phyloP scores from a whole-genome alignment of 192 early-diverging fungal genomes.

The Lobosporangium transversale region DNA sequence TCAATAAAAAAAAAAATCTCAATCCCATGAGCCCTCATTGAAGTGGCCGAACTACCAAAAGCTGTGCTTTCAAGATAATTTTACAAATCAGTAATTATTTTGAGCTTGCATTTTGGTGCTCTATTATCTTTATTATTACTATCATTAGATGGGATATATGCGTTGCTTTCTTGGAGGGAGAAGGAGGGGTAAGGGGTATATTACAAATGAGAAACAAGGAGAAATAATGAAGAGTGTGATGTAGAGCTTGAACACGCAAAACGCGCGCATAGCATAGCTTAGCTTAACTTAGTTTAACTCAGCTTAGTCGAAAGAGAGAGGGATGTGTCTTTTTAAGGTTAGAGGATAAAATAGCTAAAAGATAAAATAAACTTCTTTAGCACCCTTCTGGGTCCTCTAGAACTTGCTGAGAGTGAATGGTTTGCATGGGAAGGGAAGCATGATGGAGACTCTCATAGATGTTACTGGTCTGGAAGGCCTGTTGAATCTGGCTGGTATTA shows the following conservation, averaged over 20 bases:
- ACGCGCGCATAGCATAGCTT: too few species aligned
- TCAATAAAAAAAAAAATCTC: too few species aligned
- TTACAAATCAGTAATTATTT: background rate
- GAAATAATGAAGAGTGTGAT: too few species aligned
- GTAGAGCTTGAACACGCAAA: too few species aligned
- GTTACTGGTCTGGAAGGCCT: conserved; percentile 46
- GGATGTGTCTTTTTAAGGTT: too few species aligned
- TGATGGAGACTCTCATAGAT: conserved; percentile 38
- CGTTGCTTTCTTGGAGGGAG: background rate
- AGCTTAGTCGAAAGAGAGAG: too few species aligned
- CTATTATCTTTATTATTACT: background rate
- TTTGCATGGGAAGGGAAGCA: background rate
- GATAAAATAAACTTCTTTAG: too few species aligned
- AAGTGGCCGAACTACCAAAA: too few species aligned
- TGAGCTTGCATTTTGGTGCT: background rate
- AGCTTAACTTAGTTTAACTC: too few species aligned
- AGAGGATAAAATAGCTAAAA: too few species aligned
- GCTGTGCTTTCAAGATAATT: background rate
- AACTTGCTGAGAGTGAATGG: background rate
- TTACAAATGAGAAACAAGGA: background rate
- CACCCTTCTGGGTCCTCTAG: conserved; percentile 4
- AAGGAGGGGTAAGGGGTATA: background rate
- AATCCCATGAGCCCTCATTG: too few species aligned
- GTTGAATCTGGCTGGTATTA: conserved; percentile 24
- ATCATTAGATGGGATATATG: background rate